Conservation (phyloP, 225 moss, liverwort and hornwort genomes). For the Polytrichum formosum region DNA sequence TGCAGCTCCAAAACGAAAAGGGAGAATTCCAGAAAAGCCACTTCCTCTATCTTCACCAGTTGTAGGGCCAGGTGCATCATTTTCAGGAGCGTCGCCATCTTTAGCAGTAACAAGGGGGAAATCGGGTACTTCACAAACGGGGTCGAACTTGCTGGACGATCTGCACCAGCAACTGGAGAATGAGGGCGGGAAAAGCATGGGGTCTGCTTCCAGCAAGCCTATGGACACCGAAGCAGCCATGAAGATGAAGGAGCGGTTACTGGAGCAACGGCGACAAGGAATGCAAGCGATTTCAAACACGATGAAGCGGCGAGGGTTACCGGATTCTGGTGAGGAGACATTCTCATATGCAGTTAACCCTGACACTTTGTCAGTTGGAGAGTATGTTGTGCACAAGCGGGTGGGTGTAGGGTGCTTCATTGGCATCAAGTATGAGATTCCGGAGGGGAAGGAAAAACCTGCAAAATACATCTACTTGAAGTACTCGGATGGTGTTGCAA, state of each 20-base stretch:
- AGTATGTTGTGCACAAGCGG: slow-evolving; percentile 86
- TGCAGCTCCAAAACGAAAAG: slow-evolving; percentile 25
- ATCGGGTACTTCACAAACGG: slow-evolving; percentile 20
- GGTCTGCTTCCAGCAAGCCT: slow-evolving; percentile 42
- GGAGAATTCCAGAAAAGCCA: slow-evolving; percentile 21
- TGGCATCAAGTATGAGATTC: slow-evolving; percentile 80
- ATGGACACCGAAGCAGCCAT: slow-evolving; percentile 58
- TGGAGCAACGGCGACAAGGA: slow-evolving; percentile 67
- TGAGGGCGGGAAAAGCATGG: slow-evolving; percentile 47
- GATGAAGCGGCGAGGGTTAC: slow-evolving; percentile 53
- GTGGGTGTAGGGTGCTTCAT: slow-evolving; percentile 89
- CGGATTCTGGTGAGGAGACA: slow-evolving; percentile 19
- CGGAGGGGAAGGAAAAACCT: slow-evolving; percentile 61
- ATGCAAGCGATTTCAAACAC: slow-evolving; percentile 73
- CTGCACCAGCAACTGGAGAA: slow-evolving; percentile 79
- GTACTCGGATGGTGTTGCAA: slow-evolving; percentile 84
- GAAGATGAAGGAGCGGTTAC: slow-evolving; percentile 63
- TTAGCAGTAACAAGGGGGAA: slow-evolving; percentile 14
- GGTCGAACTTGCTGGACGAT: slow-evolving; percentile 55
- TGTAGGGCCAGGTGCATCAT: slow-evolving; percentile 7
- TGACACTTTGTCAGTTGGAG: slow-evolving; percentile 72
- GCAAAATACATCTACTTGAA: slow-evolving; percentile 78
- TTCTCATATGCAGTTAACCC: slow-evolving; percentile 85
- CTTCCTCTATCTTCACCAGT: slow-evolving; percentile 15
- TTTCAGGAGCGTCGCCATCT: slow-evolving; percentile 4